Evolutionary conservation across 495 filamentous ascomycete species (phyloP), one percentile per base, ranked within the genome.

Genomic region (Neurospora africana): DNA sequence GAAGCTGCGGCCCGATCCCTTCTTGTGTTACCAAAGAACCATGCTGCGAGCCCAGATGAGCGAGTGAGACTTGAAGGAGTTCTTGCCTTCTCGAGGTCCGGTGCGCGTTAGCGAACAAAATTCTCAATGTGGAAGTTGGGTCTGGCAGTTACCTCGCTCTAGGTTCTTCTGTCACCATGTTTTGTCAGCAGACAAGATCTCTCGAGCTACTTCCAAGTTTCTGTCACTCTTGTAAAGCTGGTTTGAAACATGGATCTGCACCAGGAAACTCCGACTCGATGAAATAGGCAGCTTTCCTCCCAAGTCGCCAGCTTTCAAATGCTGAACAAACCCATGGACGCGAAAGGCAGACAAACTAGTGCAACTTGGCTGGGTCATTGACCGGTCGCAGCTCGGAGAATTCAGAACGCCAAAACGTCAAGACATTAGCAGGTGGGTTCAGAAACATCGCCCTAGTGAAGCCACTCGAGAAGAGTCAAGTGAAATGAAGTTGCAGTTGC

Each of bases 141-240:
- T 65, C 53, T 17, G 15, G 27, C 15, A 65, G 15, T 30, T n/a
- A n/a, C n/a, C n/a, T n/a, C n/a, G n/a, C n/a, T n/a, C n/a, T n/a
- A n/a, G n/a, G n/a, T 58, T 58, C 47, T 27, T 23, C 47, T 58
- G 21, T 15, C 47, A 58, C 53, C 53, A 61, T 30, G 44, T 53
- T 15, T 21, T 53, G 44, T 17, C 53, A 61, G 53, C 53, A 27
- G 27, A 33, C 53, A 61, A 15, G 53, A 61, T 61, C 53, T 61
- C 7, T 61, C 27, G 27, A 61, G 53, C 27, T 61, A 36, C 39
- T 68, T 53, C 27, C 69, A 73, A 73, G 53, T 47, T 43, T 70
- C 69, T 53, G 33, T 19, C 67, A 47, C 35, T 70, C 58, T 17
- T 68, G 69, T 38, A 21, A 43, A 41, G 69, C 69, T 61, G 27